Evolutionary conservation across 2,329 filamentous ascomycete species (phyloP).

Genomic region (Colletotrichum neosansevieriae): DNA sequence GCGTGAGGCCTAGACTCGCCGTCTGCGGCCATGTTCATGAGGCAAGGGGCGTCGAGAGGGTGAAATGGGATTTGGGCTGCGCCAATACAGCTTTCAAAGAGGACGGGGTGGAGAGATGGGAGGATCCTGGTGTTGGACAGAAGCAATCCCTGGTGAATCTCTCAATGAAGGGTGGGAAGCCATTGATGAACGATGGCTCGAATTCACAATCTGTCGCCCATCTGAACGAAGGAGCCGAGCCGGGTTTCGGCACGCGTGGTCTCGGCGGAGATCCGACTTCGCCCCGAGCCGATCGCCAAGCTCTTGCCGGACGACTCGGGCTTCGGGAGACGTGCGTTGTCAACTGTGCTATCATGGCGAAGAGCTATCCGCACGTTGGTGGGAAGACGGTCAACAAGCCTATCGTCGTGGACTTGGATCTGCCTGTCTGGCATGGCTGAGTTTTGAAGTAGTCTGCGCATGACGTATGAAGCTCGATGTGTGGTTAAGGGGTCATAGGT

Average conservation of each 20-base stretch:
- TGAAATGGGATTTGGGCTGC: slow-evolving; percentile 68
- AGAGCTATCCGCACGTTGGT: slow-evolving; percentile 71
- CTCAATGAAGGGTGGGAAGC: slow-evolving; percentile 56
- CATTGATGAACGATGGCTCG: slow-evolving; percentile 60
- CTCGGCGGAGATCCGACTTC: slow-evolving; percentile 57
- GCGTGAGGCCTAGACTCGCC: slow-evolving; percentile 72
- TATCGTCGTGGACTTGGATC: slow-evolving; percentile 84
- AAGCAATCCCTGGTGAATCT: slow-evolving; percentile 75
- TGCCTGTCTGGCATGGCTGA: slow-evolving; percentile 66
- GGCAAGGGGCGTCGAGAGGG: slow-evolving; percentile 71
- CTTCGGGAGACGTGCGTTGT: slow-evolving; percentile 80
- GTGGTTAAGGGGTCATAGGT: background rate
- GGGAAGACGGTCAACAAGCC: slow-evolving; percentile 80
- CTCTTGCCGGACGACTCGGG: slow-evolving; percentile 56
- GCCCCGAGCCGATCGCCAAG: slow-evolving; percentile 54
- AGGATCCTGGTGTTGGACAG: slow-evolving; percentile 67
- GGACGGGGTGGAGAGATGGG: slow-evolving; percentile 61
- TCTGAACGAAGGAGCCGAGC: slow-evolving; percentile 7
- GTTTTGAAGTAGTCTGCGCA: background rate
- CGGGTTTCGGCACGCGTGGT: slow-evolving; percentile 50
- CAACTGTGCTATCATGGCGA: slow-evolving; percentile 82
- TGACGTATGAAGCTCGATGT: background rate
- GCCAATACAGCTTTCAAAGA: slow-evolving; percentile 59
- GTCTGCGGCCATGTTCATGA: slow-evolving; percentile 81
- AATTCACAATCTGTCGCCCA: background rate